A percentile compares a stretch with the other conserved stretches of the same genome.
Evolutionary conservation across 2,329 filamentous ascomycete genomes (phyloP).

Genomic region (Sphaerulina musiva): DNA sequence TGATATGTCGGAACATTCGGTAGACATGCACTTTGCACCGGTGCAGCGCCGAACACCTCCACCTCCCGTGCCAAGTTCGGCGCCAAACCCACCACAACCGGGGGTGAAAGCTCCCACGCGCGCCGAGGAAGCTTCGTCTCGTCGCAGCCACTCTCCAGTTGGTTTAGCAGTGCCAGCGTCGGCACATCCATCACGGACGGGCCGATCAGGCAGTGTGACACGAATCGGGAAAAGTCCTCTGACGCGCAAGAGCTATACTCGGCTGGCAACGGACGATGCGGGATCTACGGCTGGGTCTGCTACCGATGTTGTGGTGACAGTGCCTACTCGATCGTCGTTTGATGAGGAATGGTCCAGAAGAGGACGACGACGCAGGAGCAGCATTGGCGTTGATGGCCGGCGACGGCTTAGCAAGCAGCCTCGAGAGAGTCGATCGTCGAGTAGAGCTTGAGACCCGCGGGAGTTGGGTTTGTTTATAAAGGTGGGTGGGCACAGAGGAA

Average conservation of each 20-base stretch:
- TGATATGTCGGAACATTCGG: constrained; percentile 14
- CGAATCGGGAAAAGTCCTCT: constrained; percentile 42
- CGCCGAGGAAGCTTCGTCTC: constrained; percentile 2
- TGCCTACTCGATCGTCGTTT: constrained; percentile 13
- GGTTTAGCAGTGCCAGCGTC: constrained; percentile 6
- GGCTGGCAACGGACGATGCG: constrained; percentile 20
- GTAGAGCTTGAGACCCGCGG: constrained; percentile 8
- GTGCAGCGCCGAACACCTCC: neutral
- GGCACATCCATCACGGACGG: constrained; percentile 3
- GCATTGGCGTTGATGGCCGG: constrained; percentile 22
- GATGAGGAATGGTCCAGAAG: constrained; percentile 12
- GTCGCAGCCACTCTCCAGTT: neutral
- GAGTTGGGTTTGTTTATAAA: too few relatives aligned
- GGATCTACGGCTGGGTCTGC: constrained; percentile 15
- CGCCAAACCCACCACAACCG: neutral
- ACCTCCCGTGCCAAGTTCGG: neutral
- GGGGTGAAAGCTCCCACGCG: constrained; percentile 9
- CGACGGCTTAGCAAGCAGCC: constrained; percentile 23
- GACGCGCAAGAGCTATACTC: constrained; percentile 39
- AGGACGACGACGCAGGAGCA: constrained; percentile 16
- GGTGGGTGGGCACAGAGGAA: too few relatives aligned
- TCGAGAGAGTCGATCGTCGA: constrained; percentile 15
- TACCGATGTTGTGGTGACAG: constrained; percentile 19
- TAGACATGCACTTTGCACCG: constrained; percentile 18
- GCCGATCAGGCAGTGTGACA: constrained; percentile 10